phyloP scores from a whole-genome alignment of 2,329 filamentous ascomycete species.

The Rhexocercosporidium sp. region DNA sequence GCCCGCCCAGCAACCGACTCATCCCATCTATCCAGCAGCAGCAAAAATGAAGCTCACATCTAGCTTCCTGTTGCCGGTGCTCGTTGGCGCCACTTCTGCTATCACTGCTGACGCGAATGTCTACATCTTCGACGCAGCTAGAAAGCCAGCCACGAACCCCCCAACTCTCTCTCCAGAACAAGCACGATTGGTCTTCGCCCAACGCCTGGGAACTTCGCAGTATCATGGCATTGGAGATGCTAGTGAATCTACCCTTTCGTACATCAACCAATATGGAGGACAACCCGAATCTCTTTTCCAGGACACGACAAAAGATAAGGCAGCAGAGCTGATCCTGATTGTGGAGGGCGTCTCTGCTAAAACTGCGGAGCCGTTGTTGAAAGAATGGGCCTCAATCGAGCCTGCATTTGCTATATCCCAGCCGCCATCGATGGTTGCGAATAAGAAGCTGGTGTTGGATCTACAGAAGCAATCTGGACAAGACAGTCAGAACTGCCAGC shows the following conservation, averaged over 20 bases:
- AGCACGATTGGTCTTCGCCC: slow-evolving; percentile 62
- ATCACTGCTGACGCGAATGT: slow-evolving; percentile 51
- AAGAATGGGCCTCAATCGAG: slow-evolving; percentile 46
- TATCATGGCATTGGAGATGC: slow-evolving; percentile 51
- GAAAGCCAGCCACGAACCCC: slow-evolving; percentile 50
- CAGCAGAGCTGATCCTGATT: slow-evolving; percentile 61
- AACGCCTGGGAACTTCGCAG: slow-evolving; percentile 55
- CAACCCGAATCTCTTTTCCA: slow-evolving; percentile 56
- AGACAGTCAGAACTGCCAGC: slow-evolving; percentile 30
- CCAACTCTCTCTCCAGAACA: slow-evolving; percentile 51
- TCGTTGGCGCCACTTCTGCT: slow-evolving; percentile 45
- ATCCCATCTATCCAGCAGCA: slow-evolving; percentile 18
- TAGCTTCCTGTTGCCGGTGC: slow-evolving; percentile 46
- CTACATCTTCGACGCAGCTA: slow-evolving; percentile 51
- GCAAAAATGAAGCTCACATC: slow-evolving; percentile 48
- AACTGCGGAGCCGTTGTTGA: slow-evolving; percentile 49
- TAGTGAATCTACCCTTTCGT: slow-evolving; percentile 50
- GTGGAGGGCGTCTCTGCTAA: slow-evolving; percentile 60
- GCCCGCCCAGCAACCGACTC: slow-evolving; percentile 29
- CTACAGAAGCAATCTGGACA: slow-evolving; percentile 36
- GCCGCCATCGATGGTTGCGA: slow-evolving; percentile 45
- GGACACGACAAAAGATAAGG: slow-evolving; percentile 34
- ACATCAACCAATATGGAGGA: slow-evolving; percentile 66
- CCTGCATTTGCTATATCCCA: slow-evolving; percentile 57
- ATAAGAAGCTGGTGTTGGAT: slow-evolving; percentile 41